Evolutionary conservation across 177 flowering plant genomes (phyloP), one percentile per base, ranked within the genome.

Genomic region (Vitis hybrid): DNA sequence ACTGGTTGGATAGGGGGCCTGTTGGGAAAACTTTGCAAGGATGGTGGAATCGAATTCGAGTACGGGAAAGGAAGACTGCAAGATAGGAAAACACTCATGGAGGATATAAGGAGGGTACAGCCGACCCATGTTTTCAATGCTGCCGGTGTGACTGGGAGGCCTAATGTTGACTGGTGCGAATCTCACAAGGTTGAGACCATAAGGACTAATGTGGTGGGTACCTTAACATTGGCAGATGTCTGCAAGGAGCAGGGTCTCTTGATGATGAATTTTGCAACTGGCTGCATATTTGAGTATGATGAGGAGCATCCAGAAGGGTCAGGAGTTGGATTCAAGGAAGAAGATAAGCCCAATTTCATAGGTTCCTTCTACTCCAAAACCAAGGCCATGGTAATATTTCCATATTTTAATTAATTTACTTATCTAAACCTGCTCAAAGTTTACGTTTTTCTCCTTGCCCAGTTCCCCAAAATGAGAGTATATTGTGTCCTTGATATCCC

Each of bases 91-190:
- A 72, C 81, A 2, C 48, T 75, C 18, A 13, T 49, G 17, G 69
- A 72, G 40, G 81, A 75, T 52, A 61, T 79, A 17, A 59, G 40
- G 55, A 61, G 62, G 57, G 71, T 72, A 35, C 46, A 57, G 35
- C 81, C 78, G 12, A 79, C 68, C 3, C 81, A 79, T 79, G 78
- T 79, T 46, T 79, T 76, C 52, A 76, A 76, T 73, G 79, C 79
- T 7, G 82, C 82, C 54, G 82, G 82, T 13, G 76, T 79, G n/a
- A 79, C 79, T 6, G 82, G 82, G 5, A 70, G 82, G 68, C 82
- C 82, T 32, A 76, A 79, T 70, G 82, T 79, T 10, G 79, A 79
- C 62, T 79, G 82, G 82, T 79, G 82, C 27, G 79, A 79, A 57
- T 72, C 82, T 0, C 82, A 79, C 55, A 76, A 71, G 60, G 68